Evolutionary conservation across 75 land plant genomes (phyloP).

Genomic region (Isoetes taiwanensis): DNA sequence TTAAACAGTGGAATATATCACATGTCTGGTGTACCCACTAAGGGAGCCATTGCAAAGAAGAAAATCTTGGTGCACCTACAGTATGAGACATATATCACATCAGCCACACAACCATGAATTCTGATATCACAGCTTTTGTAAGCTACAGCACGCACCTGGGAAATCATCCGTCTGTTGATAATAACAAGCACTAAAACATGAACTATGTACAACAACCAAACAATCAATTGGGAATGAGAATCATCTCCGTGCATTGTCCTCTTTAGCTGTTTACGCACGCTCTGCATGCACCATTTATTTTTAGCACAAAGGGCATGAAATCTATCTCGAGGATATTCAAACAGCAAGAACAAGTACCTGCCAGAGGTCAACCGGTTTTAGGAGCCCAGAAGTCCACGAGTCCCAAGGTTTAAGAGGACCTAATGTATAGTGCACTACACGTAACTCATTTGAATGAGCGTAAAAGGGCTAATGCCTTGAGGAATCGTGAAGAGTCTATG

Average conservation of each 20-base stretch:
- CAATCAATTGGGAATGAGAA: neutral
- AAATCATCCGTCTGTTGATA: too few species aligned
- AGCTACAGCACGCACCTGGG: neutral
- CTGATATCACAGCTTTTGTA: neutral
- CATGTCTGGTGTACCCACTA: too few species aligned
- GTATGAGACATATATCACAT: neutral
- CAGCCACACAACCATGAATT: neutral
- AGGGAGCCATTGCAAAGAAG: neutral
- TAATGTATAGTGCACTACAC: slow-evolving; percentile 2
- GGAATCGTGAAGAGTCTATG: too few species aligned
- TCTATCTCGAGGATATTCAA: too few species aligned
- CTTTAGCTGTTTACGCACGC: neutral
- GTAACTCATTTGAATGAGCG: too few species aligned
- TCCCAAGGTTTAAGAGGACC: slow-evolving; percentile 5
- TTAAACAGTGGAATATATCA: too few species aligned
- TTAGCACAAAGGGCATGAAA: too few species aligned
- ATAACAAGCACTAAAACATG: too few species aligned
- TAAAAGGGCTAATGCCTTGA: too few species aligned
- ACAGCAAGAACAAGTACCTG: neutral
- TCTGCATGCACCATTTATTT: too few species aligned
- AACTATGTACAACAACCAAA: neutral
- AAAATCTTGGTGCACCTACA: neutral
- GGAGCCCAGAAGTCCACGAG: neutral
- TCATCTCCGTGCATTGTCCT: neutral
- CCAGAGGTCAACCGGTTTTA: neutral